Evolutionary conservation across 306 rosid species (phyloP), one percentile per base, ranked within the genome.

Genomic region (Cicer chorassanicum): DNA sequence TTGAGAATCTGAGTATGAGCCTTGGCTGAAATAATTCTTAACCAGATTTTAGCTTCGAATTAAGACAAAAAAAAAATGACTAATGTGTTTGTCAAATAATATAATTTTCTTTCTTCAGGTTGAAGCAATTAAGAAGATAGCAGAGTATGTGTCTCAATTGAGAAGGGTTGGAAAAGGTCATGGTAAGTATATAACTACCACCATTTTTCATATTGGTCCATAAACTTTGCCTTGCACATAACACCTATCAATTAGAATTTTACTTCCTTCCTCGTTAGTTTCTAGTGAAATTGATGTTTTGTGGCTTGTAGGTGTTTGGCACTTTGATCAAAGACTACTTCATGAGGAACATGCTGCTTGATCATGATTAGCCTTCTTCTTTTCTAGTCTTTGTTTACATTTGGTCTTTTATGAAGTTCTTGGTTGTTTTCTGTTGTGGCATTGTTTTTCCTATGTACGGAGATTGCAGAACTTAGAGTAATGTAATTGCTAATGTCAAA

Each of bases 281-380:
- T 80, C 63, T 62, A 6, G 61, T 45, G 11, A 62, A 55, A 69
- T 73, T 72, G 9, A 59, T 78, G 12, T 48, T 43, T 50, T 56
- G 40, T 84, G 78, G 34, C 57, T 68, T 73, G 77, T 70, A 87
- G 90, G 90, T 77, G 85, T 82, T 41, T 87, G 90, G 88, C 90
- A 87, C 78, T 84, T 87, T 42, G 90, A 87, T 77, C 88, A 82
- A 55, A 80, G 55, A 16, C 87, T 87, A 46, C 88, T 82, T 51
- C 81, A 87, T 9, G 59, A 80, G 46, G 82, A 18, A 24, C 63
- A 84, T 64, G 83, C 72, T 34, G 59, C 51, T 63, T 80, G 82
- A 73, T 65, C 38, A 72, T 34, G 74, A 75, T 51, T 13, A 74
- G 44, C 8, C 29, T 24, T 53, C 40, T 57, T 74, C 11, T n/a